Evolutionary conservation across 345 rosid genomes (phyloP), one percentile per base, ranked within the genome.

Genomic region (Lepidium sativum): DNA sequence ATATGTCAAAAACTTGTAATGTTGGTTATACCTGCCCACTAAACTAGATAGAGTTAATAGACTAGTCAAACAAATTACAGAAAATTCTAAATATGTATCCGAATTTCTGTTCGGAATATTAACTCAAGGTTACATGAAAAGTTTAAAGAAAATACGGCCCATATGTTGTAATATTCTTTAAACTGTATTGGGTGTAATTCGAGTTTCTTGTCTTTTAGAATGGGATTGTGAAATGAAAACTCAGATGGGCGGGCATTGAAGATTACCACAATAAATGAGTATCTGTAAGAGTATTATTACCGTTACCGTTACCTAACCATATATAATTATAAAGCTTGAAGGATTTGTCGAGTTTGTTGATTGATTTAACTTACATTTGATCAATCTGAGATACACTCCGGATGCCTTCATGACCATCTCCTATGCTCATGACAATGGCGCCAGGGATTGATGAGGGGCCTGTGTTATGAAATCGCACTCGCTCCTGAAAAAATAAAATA

Each of bases 161-260:
- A n/a, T n/a, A n/a, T n/a, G n/a, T n/a, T n/a, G n/a, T n/a, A n/a
- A n/a, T n/a, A n/a, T n/a, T n/a, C n/a, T n/a, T n/a, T n/a, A n/a
- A n/a, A n/a, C 97, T 89, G 96, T 33, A 87, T 48, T 11, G 92
- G 96, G 72, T 89, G 99, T 50, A 94, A 71, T 67, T 81, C 70
- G 57, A 84, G 83, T 58, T 72, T 71, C 64, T 79, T 83, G 68
- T 74, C 83, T 32, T 29, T 77, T 40, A 87, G 38, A 41, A 68
- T 68, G 2, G 81, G 80, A 67, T 74, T 74, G 48, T 62, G 17
- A 60, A 87, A 80, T 60, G 88, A 82, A 61, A 79, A 79, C 73
- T 81, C 80, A 31, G 71, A 60, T 31, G 97, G 96, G 67, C 86
- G 42, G 21, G 86, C 68, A 69, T 90, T 87, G 85, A 84, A 79